These are phyloP conservation scores for Fusarium praegraminearum DNA, from an alignment of 2,329 filamentous ascomycete genomes.

Conservation along the genomic window DNA sequence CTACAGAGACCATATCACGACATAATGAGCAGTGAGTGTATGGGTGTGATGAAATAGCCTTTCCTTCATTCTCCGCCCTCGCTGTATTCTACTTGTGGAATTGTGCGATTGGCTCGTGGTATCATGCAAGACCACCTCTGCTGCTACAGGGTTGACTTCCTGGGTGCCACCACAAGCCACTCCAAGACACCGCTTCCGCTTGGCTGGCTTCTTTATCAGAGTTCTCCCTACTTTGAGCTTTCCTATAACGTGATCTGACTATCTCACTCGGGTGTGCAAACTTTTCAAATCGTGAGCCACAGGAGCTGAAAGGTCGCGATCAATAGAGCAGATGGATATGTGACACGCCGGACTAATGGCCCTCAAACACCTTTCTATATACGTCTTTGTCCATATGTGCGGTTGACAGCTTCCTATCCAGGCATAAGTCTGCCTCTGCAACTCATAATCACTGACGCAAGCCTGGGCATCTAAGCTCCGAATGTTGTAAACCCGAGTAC, in stretches of 20 bases:
- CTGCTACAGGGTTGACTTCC: slow-evolving; percentile 6
- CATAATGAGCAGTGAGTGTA: background rate
- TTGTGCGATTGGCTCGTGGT: background rate
- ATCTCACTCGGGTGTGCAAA: background rate
- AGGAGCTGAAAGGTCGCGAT: background rate
- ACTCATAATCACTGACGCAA: background rate
- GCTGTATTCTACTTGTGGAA: background rate
- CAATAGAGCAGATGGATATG: background rate
- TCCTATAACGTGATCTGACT: background rate
- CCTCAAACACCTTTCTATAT: background rate
- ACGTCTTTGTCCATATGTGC: background rate
- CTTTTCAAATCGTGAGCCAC: background rate
- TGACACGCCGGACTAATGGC: background rate
- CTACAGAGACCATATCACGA: background rate
- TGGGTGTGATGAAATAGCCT: background rate
- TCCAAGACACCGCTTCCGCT: background rate
- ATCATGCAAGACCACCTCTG: slow-evolving; percentile 1
- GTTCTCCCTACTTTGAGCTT: background rate
- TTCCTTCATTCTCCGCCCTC: background rate
- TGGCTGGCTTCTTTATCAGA: background rate
- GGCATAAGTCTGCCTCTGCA: background rate
- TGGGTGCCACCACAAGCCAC: slow-evolving; percentile 15
- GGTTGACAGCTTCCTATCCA: background rate
- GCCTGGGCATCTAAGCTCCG: background rate
- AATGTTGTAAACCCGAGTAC: background rate